Conservation (phyloP, 2,329 filamentous ascomycete genomes). For the Colletotrichum tamarilloi region DNA sequence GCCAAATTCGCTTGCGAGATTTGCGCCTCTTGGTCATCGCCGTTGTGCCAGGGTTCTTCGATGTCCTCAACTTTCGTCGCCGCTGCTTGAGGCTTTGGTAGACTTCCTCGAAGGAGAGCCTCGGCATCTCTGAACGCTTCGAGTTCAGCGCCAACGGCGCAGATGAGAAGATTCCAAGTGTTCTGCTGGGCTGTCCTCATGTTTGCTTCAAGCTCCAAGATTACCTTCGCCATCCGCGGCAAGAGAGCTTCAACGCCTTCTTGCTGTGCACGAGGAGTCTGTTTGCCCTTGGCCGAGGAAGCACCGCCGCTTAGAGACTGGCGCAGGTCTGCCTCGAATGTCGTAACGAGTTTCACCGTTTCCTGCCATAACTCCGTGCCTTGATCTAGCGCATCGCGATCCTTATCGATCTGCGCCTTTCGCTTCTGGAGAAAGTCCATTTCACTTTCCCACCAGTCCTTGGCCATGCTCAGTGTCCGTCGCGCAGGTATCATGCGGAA, state of each 20-base stretch:
- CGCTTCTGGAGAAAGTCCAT: slow-evolving; percentile 65
- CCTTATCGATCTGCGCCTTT: slow-evolving; percentile 67
- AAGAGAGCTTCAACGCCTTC: slow-evolving; percentile 60
- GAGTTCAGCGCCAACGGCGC: slow-evolving; percentile 79
- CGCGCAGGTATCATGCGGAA: slow-evolving; percentile 70
- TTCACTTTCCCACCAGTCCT: slow-evolving; percentile 77
- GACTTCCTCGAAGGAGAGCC: slow-evolving; percentile 59
- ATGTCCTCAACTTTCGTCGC: slow-evolving; percentile 39
- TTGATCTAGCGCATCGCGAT: slow-evolving; percentile 74
- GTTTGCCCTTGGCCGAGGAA: slow-evolving; percentile 43
- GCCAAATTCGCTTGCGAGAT: not conserved
- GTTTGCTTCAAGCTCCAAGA: slow-evolving; percentile 65
- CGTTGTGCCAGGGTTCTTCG: slow-evolving; percentile 29
- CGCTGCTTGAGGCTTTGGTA: slow-evolving; percentile 36
- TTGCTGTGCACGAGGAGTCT: slow-evolving; percentile 45
- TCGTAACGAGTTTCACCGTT: slow-evolving; percentile 66
- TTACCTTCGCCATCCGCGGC: slow-evolving; percentile 65
- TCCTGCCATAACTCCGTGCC: slow-evolving; percentile 76
- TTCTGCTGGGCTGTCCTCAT: slow-evolving; percentile 67
- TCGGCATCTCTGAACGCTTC: slow-evolving; percentile 73
- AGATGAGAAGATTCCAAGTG: slow-evolving; percentile 80
- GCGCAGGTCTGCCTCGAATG: slow-evolving; percentile 74
- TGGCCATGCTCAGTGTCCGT: slow-evolving; percentile 77
- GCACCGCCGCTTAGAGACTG: slow-evolving; percentile 58
- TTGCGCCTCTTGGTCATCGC: slow-evolving; percentile 13